Evolutionary conservation across 139 green algal species (phyloP).

Genomic region (Mychonastes homosphaera): DNA sequence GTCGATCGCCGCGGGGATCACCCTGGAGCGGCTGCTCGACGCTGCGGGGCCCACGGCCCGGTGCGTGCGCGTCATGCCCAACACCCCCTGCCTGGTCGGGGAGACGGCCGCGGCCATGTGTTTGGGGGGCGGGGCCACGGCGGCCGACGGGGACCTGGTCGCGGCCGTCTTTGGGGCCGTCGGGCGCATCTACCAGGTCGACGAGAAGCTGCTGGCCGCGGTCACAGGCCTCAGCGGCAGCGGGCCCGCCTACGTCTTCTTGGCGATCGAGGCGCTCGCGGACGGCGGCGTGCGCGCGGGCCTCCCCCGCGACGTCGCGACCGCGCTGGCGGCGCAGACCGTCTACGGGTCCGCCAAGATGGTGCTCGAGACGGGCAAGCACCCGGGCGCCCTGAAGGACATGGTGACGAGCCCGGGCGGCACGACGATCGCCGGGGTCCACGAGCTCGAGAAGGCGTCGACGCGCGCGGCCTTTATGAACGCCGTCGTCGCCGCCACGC

Average conservation of each 20-base stretch:
- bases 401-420: slow-evolving; percentile 82
- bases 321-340: slow-evolving; percentile 63
- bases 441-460: slow-evolving; percentile 80
- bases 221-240: slow-evolving; percentile 88
- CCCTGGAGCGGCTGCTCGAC: slow-evolving; percentile 51
- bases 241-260: slow-evolving; percentile 90
- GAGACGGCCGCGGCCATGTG: slow-evolving; percentile 82
- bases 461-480: slow-evolving; percentile 76
- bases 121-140: slow-evolving; percentile 47
- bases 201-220: slow-evolving; percentile 82
- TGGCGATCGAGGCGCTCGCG: slow-evolving; percentile 91
- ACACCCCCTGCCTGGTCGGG: slow-evolving; percentile 92
- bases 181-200: slow-evolving; percentile 43
- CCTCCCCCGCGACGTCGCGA: slow-evolving; percentile 75
- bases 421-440: slow-evolving; percentile 89
- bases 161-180: slow-evolving; percentile 58
- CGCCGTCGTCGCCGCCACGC: slow-evolving; percentile 71
- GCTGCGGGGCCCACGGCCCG: slow-evolving; percentile 44
- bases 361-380: slow-evolving; percentile 89
- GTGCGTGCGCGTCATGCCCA: slow-evolving; percentile 93
- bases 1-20: slow-evolving; percentile 90
- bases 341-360: slow-evolving; percentile 90
- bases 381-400: slow-evolving; percentile 85
- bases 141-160: slow-evolving; percentile 53
- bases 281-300: slow-evolving; percentile 84